Evolutionary conservation across 2,329 filamentous ascomycete species (phyloP), one percentile per base, ranked within the genome.

Genomic region (Neonectria ditissima): DNA sequence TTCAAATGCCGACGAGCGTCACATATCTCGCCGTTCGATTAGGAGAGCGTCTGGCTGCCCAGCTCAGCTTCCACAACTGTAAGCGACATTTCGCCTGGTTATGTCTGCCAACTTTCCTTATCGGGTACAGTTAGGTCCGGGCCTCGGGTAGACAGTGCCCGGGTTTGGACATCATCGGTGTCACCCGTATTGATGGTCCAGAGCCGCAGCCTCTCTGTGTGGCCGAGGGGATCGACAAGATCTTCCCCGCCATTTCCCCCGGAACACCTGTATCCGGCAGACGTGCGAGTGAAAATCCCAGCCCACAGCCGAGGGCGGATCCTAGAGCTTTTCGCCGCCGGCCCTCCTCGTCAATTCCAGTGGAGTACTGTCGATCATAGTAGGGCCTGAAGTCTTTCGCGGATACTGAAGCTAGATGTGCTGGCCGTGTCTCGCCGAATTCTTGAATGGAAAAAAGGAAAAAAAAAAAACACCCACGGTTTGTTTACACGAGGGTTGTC

Each of bases 201-300:
- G 66, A 73, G 69, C 68, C 67, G 68, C 66, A 69, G 47, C 52
- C 37, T 67, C 45, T 58, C 57, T 59, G 57, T 57, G 57, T 66
- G 54, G 37, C 56, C 57, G 56, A 63, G 39, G 60, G 66, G 71
- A 73, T 73, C 71, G 69, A 62, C 71, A 73, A 71, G 71, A 71
- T 73, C 67, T 70, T 54, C 68, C 71, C 71, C 67, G 69, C 66
- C 69, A 65, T 68, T 26, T 48, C 60, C 64, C 63, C 71, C 66
- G 65, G 67, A 71, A 64, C 62, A 65, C 54, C 39, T 60, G 54
- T 62, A 63, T 30, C 71, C 71, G 71, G 52, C 55, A 62, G 57
- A 65, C 65, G 47, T 70, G 53, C 59, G 39, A 63, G 58, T 47
- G 34, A 48, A 41, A 48, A 32, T 30, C 45, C 37, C 22, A 11